A percentile compares a stretch with the other conserved stretches of the same genome.
Conservation (phyloP, 2,329 filamentous ascomycete species). For the Byssochlamys sp. region DNA sequence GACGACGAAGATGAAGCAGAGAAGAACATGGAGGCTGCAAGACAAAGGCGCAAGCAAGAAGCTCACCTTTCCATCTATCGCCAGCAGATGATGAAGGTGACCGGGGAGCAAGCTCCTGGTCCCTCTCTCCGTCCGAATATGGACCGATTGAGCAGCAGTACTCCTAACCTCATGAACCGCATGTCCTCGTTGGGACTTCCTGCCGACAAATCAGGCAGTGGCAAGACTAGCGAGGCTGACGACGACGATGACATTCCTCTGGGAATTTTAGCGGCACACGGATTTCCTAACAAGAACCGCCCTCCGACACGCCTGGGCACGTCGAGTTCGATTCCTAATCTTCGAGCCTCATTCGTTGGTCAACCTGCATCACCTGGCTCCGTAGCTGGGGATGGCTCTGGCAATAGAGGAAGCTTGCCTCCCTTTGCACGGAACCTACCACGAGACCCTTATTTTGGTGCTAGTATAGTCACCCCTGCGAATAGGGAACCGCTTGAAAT, state of each 20-base stretch:
- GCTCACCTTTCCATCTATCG: slow-evolving; percentile 82
- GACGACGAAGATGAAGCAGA: slow-evolving; percentile 73
- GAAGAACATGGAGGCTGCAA: slow-evolving; percentile 61
- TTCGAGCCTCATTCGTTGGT: slow-evolving; percentile 45
- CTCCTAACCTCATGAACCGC: slow-evolving; percentile 40
- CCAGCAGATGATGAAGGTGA: slow-evolving; percentile 95
- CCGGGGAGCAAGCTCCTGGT: slow-evolving; percentile 56
- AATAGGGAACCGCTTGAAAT: slow-evolving; percentile 67
- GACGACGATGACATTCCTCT: slow-evolving; percentile 83
- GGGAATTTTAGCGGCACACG: slow-evolving; percentile 77
- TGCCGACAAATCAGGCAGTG: slow-evolving; percentile 27
- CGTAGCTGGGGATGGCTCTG: slow-evolving; percentile 40
- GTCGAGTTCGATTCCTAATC: slow-evolving; percentile 61
- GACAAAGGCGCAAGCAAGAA: slow-evolving; percentile 76
- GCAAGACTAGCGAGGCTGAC: slow-evolving; percentile 46
- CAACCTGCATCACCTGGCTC: slow-evolving; percentile 48
- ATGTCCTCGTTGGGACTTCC: slow-evolving; percentile 24
- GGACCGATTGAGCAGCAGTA: slow-evolving; percentile 50
- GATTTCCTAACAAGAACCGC: slow-evolving; percentile 69
- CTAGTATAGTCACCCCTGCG: slow-evolving; percentile 61
- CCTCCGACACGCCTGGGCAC: slow-evolving; percentile 59
- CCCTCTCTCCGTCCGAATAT: slow-evolving; percentile 46
- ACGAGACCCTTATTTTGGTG: slow-evolving; percentile 74
- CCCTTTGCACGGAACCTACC: slow-evolving; percentile 75
- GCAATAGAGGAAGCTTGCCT: slow-evolving; percentile 51